Conservation (phyloP, 192 early-diverging fungal genomes). For the Rhizophlyctis rosea region DNA sequence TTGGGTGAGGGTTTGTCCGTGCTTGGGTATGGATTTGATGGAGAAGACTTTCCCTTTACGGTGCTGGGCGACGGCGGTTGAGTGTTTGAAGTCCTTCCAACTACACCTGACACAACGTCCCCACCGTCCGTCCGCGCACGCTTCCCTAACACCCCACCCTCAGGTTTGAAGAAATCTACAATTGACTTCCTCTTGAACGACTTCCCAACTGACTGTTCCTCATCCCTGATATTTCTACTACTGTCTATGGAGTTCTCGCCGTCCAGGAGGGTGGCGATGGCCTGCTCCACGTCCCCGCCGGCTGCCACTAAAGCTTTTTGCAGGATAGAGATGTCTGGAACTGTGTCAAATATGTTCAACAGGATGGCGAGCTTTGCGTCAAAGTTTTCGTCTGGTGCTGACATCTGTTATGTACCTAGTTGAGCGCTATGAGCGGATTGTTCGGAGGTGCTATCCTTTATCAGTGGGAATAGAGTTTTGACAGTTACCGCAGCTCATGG, state of each 20-base stretch:
- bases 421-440: too few species aligned
- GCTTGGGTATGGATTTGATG: background rate
- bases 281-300: slow-evolving; percentile 6
- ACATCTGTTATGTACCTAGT: too few species aligned
- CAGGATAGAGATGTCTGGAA: background rate
- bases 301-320: background rate
- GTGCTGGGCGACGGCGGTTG: background rate
- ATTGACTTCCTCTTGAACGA: background rate
- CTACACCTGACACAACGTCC: background rate
- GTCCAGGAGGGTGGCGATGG: slow-evolving; percentile 7
- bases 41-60: slow-evolving; percentile 2
- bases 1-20: slow-evolving; percentile 2
- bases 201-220: background rate
- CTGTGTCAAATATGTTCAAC: slow-evolving; percentile 1
- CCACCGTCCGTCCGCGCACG: background rate
- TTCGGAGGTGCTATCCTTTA: too few species aligned
- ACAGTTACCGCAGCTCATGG: too few species aligned
- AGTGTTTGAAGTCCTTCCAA: background rate
- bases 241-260: background rate
- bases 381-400: background rate
- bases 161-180: background rate
- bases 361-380: slow-evolving; percentile 3
- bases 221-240: background rate
- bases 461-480: too few species aligned
- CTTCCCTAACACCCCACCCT: background rate